phyloP scores from a whole-genome alignment of 805 yeast species.

The Blastobotrys terrestris region DNA sequence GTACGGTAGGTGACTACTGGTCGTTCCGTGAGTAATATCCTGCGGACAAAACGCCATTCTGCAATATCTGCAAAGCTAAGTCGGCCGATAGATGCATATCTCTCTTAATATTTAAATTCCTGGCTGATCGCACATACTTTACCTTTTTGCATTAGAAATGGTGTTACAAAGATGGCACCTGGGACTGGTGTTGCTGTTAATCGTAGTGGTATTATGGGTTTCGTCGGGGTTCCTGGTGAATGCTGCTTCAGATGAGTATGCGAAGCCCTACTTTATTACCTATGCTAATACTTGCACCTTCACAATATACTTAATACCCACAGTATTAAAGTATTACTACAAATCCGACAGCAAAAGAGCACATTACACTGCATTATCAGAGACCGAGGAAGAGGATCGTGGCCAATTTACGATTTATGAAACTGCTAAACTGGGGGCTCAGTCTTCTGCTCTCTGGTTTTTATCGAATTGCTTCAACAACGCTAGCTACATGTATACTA shows the following conservation, averaged over 20 bases:
- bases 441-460: slow-evolving; percentile 88
- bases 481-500: slow-evolving; percentile 79
- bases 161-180: slow-evolving; percentile 50
- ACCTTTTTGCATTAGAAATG: neutral
- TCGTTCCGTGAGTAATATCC: too few relatives aligned
- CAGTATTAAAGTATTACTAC: slow-evolving; percentile 7
- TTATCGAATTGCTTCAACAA: slow-evolving; percentile 83
- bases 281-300: slow-evolving; percentile 87
- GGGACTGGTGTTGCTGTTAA: slow-evolving; percentile 65
- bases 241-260: slow-evolving; percentile 58
- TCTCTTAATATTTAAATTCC: too few relatives aligned
- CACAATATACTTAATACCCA: slow-evolving; percentile 53
- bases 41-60: too few relatives aligned
- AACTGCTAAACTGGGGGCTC: slow-evolving; percentile 67
- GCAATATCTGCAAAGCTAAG: too few relatives aligned
- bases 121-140: neutral
- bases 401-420: slow-evolving; percentile 38
- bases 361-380: neutral
- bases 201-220: slow-evolving; percentile 88
- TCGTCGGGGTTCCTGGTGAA: slow-evolving; percentile 80
- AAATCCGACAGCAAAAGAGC: neutral
- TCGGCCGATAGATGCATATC: too few relatives aligned
- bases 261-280: slow-evolving; percentile 90
- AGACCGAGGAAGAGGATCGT: neutral
- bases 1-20: too few relatives aligned